Evolutionary conservation across 805 yeast species (phyloP), one percentile per base, ranked within the genome.

Genomic region (Wickerhamiella kazuoi): DNA sequence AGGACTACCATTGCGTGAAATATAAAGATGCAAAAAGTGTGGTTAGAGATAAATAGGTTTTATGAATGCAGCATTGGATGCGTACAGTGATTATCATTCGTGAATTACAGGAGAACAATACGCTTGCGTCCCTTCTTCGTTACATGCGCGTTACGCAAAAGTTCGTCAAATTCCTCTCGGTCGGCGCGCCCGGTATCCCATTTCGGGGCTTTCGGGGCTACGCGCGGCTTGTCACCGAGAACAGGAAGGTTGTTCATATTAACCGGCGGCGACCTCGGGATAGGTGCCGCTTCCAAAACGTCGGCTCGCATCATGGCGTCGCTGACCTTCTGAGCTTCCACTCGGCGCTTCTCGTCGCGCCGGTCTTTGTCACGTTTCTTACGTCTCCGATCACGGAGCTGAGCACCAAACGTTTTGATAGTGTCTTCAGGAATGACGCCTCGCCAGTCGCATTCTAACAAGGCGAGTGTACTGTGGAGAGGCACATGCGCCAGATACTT

Each of bases 401-500:
- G 55, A 21, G 46, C 40, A 15, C 43, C 31, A 39, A 54, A 59
- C 30, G 41, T 45, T 3, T 35, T 30, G 21, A 56, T 41, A 0
- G 50, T 52, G 39, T 43, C 52, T 45, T 51, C 52, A 33, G 46
- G 54, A 30, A 51, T 42, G 36, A 50, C 54, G 63, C 62, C 48
- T 52, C 50, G 56, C 97, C 97, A 87, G 53, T 82, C 77, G 38
- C 94, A 69, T 50, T 90, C 97, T 40, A 90, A 53, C 45, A 81
- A 74, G 9, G 84, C 93, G 33, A 87, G 56, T 38, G 78, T 79
- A 0, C 94, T 78, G 1, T 96, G 96, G 21, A 72, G 54, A 0
- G 98, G 96, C 18, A 84, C 58, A 56, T 87, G 87, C 1, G 79
- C 68, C 41, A 90, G 59, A 54, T 79, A 83, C 55, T 83, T 86